A percentile compares a stretch with the other conserved stretches of the same genome.
These are phyloP conservation scores for Cnidoscolus chayamansa DNA, from an alignment of 441 rosid genomes.

Conservation along the genomic window DNA sequence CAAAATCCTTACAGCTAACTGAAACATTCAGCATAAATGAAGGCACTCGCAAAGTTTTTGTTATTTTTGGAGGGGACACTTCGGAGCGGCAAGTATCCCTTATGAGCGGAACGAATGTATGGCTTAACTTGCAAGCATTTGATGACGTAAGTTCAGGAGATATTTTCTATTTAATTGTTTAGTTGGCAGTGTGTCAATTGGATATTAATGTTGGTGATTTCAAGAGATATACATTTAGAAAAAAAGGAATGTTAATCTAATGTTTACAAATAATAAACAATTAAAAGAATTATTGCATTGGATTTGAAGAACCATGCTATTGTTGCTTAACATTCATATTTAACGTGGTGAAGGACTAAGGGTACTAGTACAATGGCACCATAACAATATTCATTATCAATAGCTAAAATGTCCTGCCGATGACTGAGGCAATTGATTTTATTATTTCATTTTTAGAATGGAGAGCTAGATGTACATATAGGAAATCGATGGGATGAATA, in stretches of 20 bases:
- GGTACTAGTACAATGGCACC: background rate
- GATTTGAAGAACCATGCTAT: background rate
- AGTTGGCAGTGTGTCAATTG: background rate
- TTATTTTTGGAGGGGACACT: conserved; percentile 88
- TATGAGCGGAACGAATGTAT: conserved; percentile 94
- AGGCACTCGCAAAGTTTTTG: conserved; percentile 57
- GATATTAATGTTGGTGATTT: background rate
- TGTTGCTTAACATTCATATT: background rate
- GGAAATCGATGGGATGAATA: background rate
- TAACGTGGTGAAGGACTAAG: background rate
- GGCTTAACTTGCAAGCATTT: conserved; percentile 87
- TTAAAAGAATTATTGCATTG: too few relatives aligned
- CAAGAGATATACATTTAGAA: background rate
- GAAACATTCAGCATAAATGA: conserved; percentile 32
- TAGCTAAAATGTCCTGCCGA: conserved; percentile 4
- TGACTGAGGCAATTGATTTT: background rate
- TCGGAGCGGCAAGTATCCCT: conserved; percentile 98
- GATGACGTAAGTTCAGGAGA: conserved; percentile 57
- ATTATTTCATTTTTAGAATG: background rate
- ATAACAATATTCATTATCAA: background rate
- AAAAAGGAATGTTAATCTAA: background rate
- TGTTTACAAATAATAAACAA: background rate
- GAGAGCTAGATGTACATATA: background rate
- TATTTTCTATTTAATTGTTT: conserved; percentile 9
- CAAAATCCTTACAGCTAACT: conserved; percentile 28